A percentile compares a stretch with the other conserved stretches of the same genome.
These are phyloP conservation scores for Trichoderma asperelloides DNA, from an alignment of 495 filamentous ascomycete genomes.

Conservation along the genomic window DNA sequence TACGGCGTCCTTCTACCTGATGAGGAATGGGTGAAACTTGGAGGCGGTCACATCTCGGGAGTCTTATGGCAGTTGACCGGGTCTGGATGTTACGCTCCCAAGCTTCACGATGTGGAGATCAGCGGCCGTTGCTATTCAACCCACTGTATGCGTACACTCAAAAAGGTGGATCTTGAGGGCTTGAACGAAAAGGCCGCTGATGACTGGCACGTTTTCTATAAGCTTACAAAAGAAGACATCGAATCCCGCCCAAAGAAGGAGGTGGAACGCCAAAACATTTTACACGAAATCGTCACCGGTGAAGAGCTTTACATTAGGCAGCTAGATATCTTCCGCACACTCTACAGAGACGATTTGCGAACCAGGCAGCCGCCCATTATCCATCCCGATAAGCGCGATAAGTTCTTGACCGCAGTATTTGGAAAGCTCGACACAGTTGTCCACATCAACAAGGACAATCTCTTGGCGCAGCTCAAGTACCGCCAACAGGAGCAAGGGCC, in stretches of 20 bases:
- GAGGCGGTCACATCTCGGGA: constrained; percentile 63
- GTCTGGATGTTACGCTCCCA: constrained; percentile 80
- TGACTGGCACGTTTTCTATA: constrained; percentile 91
- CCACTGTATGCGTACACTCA: constrained; percentile 87
- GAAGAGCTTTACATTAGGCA: constrained; percentile 88
- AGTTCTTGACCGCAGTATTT: constrained; percentile 80
- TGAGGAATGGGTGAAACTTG: constrained; percentile 97
- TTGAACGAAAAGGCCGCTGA: constrained; percentile 44
- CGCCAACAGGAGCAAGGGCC: constrained; percentile 95
- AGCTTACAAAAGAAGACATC: constrained; percentile 65
- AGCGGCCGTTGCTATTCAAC: constrained; percentile 84
- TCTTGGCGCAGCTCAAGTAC: constrained; percentile 95
- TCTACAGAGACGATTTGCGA: constrained; percentile 79
- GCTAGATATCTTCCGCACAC: constrained; percentile 68
- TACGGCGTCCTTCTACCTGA: constrained; percentile 74
- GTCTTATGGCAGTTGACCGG: constrained; percentile 93
- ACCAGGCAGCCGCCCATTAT: constrained; percentile 74
- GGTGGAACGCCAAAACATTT: constrained; percentile 81
- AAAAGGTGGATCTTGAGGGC: constrained; percentile 79
- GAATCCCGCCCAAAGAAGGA: constrained; percentile 72
- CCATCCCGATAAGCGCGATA: constrained; percentile 56
- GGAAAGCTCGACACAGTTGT: constrained; percentile 84
- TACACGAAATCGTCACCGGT: constrained; percentile 92
- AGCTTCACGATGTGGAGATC: constrained; percentile 63
- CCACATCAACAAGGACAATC: constrained; percentile 83